Conservation (phyloP, 768 basidiomycete genomes). For the Leccinum imitatum region DNA sequence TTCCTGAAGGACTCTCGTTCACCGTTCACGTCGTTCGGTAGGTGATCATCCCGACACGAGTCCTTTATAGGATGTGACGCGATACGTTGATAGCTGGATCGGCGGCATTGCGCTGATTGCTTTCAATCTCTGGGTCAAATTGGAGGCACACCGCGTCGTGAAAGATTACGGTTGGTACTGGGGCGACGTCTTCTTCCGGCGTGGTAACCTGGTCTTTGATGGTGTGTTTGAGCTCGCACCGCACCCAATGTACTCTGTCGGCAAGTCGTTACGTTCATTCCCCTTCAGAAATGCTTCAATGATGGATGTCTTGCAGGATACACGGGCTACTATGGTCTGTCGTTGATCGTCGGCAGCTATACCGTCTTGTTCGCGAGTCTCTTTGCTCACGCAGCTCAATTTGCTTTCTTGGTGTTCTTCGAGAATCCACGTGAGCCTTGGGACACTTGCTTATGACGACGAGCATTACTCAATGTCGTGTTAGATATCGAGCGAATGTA, state of each 20-base stretch:
- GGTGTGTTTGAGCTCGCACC: slow-evolving; percentile 95
- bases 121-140: slow-evolving; percentile 99
- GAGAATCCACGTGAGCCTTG: slow-evolving; percentile 88
- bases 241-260: slow-evolving; percentile 95
- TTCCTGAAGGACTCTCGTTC: slow-evolving; percentile 74
- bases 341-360: slow-evolving; percentile 86
- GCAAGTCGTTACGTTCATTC: slow-evolving; percentile 30
- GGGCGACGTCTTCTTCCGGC: slow-evolving; percentile 92
- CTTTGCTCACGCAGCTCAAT: slow-evolving; percentile 94
- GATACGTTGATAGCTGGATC: slow-evolving; percentile 63
- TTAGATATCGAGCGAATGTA: slow-evolving; percentile 93
- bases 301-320: slow-evolving; percentile 82
- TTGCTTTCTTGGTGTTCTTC: slow-evolving; percentile 92
- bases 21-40: slow-evolving; percentile 77
- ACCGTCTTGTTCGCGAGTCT: slow-evolving; percentile 90
- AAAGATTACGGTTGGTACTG: slow-evolving; percentile 99
- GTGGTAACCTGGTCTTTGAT: slow-evolving; percentile 93
- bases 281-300: neutral
- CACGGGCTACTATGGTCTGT: slow-evolving; percentile 96
- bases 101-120: slow-evolving; percentile 81
- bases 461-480: slow-evolving; percentile 1
- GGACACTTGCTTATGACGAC: neutral
- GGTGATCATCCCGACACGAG: slow-evolving; percentile 10
- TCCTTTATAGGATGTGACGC: neutral
- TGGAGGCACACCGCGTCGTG: slow-evolving; percentile 95